Evolutionary conservation across 2,329 filamentous ascomycete genomes (phyloP), one percentile per base, ranked within the genome.

Genomic region (Thielaviopsis euricoi): DNA sequence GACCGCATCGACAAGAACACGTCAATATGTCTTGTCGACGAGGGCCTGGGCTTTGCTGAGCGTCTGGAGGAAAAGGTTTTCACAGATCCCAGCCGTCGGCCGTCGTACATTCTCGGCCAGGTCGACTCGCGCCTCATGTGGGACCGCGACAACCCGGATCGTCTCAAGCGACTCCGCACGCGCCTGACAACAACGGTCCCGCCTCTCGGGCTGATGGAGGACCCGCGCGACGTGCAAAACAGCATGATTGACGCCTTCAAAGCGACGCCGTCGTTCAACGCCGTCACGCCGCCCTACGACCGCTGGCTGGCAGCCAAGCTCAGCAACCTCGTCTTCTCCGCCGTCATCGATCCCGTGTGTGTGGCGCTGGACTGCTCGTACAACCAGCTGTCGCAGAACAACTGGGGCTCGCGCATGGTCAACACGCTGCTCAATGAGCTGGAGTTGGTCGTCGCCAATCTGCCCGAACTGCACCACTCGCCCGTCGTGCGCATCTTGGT

Each of bases 11-110:
- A 79, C 50, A 73, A 77, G 2, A 72, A 81, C 26, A 88, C 85
- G 1, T 86, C 87, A 0, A 77, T 95, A 7, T 81, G 86, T 60
- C 78, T 95, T 58, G 69, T 94, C 58, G 85, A 89, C 58, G 87
- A 91, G 62, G 89, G 90, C 0, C 80, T 97, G 69, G 91, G 93
- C 0, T 73, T 89, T 1, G 75, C 89, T n/a, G 89, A 97, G 53
- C 78, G 83, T 53, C 76, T 96, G 48, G 89, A 88, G 64, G 70
- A 76, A 37, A 69, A 77, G 12, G 68, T 94, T 26, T 96, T 95
- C 63, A 76, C 80, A 0, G 78, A 90, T 61, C 74, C 79, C 0
- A 67, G 71, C 0, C 74, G 71, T 0, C 78, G 86, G 25, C 93
- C 93, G 1, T 81, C 80, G 58, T 95, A 94, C 64, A 75, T 96